Conservation (phyloP, 1,139 yeast genomes). For the Taphrina pruni region DNA sequence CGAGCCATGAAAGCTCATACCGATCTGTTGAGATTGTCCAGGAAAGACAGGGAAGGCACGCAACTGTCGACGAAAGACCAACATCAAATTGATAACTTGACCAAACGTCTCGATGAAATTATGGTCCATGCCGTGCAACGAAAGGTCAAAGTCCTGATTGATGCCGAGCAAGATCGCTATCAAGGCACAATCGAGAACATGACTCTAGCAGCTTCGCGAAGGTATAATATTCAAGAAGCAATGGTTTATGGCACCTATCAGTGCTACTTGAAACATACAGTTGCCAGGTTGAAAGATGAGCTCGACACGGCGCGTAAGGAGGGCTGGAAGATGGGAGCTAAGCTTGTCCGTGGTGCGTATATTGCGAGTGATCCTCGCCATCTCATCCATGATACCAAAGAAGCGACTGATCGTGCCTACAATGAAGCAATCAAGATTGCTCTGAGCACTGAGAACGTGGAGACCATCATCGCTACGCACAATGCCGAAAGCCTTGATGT, state of each 20-base stretch:
- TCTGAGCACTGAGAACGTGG: conserved; percentile 53
- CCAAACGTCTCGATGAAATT: conserved; percentile 53
- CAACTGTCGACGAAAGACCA: conserved; percentile 62
- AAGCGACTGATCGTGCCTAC: conserved; percentile 76
- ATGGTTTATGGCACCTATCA: conserved; percentile 92
- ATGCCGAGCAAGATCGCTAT: conserved; percentile 87
- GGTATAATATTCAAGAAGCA: conserved; percentile 66
- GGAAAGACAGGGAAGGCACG: too few species aligned
- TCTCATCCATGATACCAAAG: conserved; percentile 77
- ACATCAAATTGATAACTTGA: conserved; percentile 57
- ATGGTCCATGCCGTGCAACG: conserved; percentile 62
- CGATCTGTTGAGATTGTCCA: not conserved
- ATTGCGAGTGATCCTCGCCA: conserved; percentile 86
- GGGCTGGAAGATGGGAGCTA: conserved; percentile 77
- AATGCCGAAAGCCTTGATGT: conserved; percentile 73
- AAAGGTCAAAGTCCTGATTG: conserved; percentile 81
- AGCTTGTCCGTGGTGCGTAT: conserved; percentile 97
- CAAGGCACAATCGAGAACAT: conserved; percentile 91
- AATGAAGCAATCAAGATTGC: conserved; percentile 71
- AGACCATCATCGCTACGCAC: conserved; percentile 89
- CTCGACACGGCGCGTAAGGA: conserved; percentile 66
- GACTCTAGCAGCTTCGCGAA: conserved; percentile 79
- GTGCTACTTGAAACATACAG: conserved; percentile 80
- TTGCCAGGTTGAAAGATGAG: conserved; percentile 67
- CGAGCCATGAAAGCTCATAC: conserved; percentile 58